A percentile compares a stretch with the other conserved stretches of the same genome.
phyloP scores from a whole-genome alignment of 306 rosid species.

The Rubus parviflorus region DNA sequence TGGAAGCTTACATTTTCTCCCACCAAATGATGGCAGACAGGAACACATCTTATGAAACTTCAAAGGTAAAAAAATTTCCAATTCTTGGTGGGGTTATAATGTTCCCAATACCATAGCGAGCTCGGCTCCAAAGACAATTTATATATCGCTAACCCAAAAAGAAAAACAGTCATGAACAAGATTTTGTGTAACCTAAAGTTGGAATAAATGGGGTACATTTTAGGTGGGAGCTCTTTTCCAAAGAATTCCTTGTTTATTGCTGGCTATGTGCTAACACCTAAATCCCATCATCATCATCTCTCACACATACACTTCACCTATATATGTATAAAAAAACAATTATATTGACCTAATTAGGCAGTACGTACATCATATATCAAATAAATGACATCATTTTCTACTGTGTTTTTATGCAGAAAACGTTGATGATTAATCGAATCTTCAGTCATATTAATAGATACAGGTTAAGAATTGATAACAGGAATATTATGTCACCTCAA shows the following conservation, averaged over 20 bases:
- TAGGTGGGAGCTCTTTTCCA: conserved; percentile 27
- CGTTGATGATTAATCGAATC: neutral
- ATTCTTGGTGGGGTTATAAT: conserved; percentile 60
- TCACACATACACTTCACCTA: neutral
- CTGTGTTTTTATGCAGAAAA: neutral
- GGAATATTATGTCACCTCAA: too few relatives aligned
- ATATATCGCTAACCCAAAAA: conserved; percentile 27
- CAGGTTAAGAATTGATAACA: too few relatives aligned
- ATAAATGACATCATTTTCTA: neutral
- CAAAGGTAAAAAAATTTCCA: conserved; percentile 29
- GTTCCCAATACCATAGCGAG: conserved; percentile 41
- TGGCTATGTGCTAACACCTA: conserved; percentile 3
- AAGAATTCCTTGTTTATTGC: conserved; percentile 27
- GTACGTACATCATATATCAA: neutral
- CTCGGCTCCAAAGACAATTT: conserved; percentile 26
- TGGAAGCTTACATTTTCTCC: conserved; percentile 59
- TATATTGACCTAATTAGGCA: neutral
- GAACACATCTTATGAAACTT: conserved; percentile 76
- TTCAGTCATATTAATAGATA: too few relatives aligned
- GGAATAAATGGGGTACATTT: conserved; percentile 46
- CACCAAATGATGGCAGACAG: conserved; percentile 73
- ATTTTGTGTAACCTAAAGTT: conserved; percentile 56
- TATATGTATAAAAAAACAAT: neutral
- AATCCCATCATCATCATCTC: neutral
- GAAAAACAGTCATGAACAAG: conserved; percentile 28